These are phyloP conservation scores for Aaosphaeria pasadenensis DNA, from an alignment of 2,329 filamentous ascomycete genomes.

Conservation along the genomic window DNA sequence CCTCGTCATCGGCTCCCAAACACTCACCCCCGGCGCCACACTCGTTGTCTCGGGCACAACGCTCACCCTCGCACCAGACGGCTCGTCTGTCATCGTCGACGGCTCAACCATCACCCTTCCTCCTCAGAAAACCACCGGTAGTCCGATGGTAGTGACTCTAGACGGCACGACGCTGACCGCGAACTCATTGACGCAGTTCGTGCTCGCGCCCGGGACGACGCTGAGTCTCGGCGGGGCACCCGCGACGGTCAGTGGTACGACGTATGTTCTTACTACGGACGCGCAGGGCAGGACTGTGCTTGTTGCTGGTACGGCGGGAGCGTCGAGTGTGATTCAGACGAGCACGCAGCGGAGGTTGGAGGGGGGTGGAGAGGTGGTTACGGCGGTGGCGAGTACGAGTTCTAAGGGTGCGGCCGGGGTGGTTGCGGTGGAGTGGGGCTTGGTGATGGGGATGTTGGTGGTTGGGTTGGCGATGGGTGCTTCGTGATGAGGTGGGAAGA, in stretches of 20 bases:
- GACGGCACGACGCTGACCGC: conserved; percentile 5
- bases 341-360: too few relatives aligned
- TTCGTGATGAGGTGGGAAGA: too few relatives aligned
- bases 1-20: not conserved
- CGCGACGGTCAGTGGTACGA: not conserved
- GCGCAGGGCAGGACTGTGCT: not conserved
- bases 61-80: not conserved
- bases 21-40: not conserved
- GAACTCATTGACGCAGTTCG: conserved; percentile 5
- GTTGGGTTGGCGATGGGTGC: too few relatives aligned
- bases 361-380: too few relatives aligned
- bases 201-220: not conserved
- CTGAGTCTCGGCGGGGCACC: not conserved
- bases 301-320: not conserved
- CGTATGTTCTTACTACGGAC: not conserved
- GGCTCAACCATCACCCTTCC: not conserved
- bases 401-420: too few relatives aligned
- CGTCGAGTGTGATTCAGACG: not conserved
- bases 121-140: too few relatives aligned
- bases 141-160: conserved; percentile 3
- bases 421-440: too few relatives aligned
- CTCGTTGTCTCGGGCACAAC: not conserved
- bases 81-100: not conserved
- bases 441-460: too few relatives aligned
- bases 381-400: too few relatives aligned